These are phyloP conservation scores for Dactylella cylindrospora DNA, from an alignment of 2,329 filamentous ascomycete genomes.

Conservation along the genomic window DNA sequence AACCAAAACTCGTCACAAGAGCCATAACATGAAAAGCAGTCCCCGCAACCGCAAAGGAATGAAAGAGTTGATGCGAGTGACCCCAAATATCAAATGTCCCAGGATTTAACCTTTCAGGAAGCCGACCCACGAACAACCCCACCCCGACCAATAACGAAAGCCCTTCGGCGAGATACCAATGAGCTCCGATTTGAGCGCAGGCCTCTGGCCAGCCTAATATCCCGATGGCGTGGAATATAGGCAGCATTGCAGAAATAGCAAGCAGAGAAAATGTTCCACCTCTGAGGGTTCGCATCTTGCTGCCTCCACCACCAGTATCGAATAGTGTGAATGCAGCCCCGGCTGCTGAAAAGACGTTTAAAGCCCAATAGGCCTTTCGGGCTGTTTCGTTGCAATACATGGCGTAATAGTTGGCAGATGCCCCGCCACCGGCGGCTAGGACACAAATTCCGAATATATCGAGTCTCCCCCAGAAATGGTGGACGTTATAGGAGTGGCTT, in stretches of 20 bases:
- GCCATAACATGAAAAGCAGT: slow-evolving; percentile 20
- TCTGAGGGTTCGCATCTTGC: slow-evolving; percentile 47
- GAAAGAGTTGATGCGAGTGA: slow-evolving; percentile 4
- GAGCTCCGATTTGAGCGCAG: slow-evolving; percentile 43
- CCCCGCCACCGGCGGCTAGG: slow-evolving; percentile 13
- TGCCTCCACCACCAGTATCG: slow-evolving; percentile 49
- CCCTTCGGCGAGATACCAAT: slow-evolving; percentile 47
- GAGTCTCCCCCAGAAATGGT: slow-evolving; percentile 49
- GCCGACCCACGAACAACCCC: slow-evolving; percentile 39
- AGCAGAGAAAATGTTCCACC: slow-evolving; percentile 48
- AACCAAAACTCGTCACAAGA: slow-evolving; percentile 10
- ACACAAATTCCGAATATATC: slow-evolving; percentile 50
- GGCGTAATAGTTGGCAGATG: slow-evolving; percentile 47
- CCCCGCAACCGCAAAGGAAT: neutral
- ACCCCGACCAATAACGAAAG: slow-evolving; percentile 44
- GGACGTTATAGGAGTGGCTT: slow-evolving; percentile 50
- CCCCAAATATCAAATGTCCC: slow-evolving; percentile 10
- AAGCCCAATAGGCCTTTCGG: slow-evolving; percentile 47
- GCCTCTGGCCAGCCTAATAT: slow-evolving; percentile 47
- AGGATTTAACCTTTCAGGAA: slow-evolving; percentile 17
- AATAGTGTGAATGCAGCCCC: slow-evolving; percentile 45
- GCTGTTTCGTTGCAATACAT: slow-evolving; percentile 46
- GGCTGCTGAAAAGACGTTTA: slow-evolving; percentile 44
- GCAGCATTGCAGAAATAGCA: slow-evolving; percentile 50
- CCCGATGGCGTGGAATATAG: slow-evolving; percentile 47